Evolutionary conservation across 768 basidiomycete genomes (phyloP), one percentile per base, ranked within the genome.

Genomic region (Naganishia onofrii): DNA sequence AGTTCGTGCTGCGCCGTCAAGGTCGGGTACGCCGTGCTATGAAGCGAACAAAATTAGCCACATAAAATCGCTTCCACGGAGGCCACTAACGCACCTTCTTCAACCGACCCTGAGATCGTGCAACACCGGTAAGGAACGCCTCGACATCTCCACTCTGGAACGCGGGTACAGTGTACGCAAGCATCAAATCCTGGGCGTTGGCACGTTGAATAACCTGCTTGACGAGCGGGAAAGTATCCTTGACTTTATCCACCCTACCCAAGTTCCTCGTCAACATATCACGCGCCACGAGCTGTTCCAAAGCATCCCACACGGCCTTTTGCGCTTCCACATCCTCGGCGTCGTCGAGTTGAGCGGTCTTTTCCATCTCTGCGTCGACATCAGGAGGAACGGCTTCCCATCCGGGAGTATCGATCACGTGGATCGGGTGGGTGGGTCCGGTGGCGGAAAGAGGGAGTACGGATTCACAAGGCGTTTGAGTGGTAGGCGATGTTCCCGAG

Each of bases 401-500:
- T n/a, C 93, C 93, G 36, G 93, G 93, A 0, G 91, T 95, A 79
- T 96, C 93, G 74, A 93, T 87, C 68, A 94, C 75, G 38, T 85
- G 85, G 73, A 93, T 83, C 64, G 48, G 48, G 48, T 82, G 38
- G 3, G 23, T 13, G 13, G 60, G 60, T 8, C 57, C 53, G n/a
- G 42, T 31, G 1, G 31, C 57, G 4, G 28, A 84, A 85, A 85
- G 2, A 86, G 73, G 2, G 83, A 90, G 84, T 73, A 89, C 69
- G 32, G 76, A 88, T 73, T 88, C 88, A 5, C 89, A 84, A 36
- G 86, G 84, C 17, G 84, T 83, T 28, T 88, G 91, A 26, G 93
- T 95, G 0, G 89, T 89, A 10, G 88, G 89, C 29, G 86, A 85
- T 38, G 84, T 84, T 28, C 85, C 54, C 84, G 73, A 73, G 1